Evolutionary conservation across 164 flowering plant genomes (phyloP).

Genomic region (Vitis amurensis): DNA sequence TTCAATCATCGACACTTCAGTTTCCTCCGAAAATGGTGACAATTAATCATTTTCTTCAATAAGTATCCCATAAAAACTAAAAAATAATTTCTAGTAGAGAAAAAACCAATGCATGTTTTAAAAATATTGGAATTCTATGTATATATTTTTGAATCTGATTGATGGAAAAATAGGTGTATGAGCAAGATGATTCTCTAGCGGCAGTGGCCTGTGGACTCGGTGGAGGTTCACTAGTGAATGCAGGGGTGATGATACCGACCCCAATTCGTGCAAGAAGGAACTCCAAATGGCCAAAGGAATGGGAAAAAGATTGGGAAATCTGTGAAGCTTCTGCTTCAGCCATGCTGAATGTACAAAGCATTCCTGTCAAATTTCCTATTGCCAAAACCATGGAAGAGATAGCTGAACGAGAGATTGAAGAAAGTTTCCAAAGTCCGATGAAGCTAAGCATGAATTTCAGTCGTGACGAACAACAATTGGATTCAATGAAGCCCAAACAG

Average conservation of each 20-base stretch:
- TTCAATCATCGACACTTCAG: too few species aligned
- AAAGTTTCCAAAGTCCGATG: constrained; percentile 18
- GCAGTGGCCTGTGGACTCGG: constrained; percentile 57
- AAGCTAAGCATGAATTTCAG: constrained; percentile 51
- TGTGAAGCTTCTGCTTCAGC: constrained; percentile 52
- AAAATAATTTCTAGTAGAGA: too few species aligned
- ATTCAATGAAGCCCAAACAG: constrained; percentile 15
- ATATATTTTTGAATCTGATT: background rate
- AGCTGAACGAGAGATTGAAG: constrained; percentile 37
- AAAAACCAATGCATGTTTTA: too few species aligned
- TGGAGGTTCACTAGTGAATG: constrained; percentile 63
- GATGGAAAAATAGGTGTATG: constrained; percentile 29
- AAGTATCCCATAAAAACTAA: too few species aligned
- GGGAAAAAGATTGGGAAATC: constrained; percentile 53
- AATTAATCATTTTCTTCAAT: too few species aligned
- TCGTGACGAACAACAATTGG: constrained; percentile 17
- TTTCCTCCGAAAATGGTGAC: too few species aligned
- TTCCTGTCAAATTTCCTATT: constrained; percentile 43
- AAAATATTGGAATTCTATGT: too few species aligned
- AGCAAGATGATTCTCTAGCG: constrained; percentile 47
- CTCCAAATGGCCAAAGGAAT: constrained; percentile 62
- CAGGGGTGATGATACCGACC: constrained; percentile 57
- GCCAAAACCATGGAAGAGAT: constrained; percentile 39
- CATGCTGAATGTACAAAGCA: constrained; percentile 43
- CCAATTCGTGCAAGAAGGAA: constrained; percentile 45